These are phyloP conservation scores for Phycomyces blakesleeanus DNA, from an alignment of 192 early-diverging fungal genomes.

Conservation along the genomic window DNA sequence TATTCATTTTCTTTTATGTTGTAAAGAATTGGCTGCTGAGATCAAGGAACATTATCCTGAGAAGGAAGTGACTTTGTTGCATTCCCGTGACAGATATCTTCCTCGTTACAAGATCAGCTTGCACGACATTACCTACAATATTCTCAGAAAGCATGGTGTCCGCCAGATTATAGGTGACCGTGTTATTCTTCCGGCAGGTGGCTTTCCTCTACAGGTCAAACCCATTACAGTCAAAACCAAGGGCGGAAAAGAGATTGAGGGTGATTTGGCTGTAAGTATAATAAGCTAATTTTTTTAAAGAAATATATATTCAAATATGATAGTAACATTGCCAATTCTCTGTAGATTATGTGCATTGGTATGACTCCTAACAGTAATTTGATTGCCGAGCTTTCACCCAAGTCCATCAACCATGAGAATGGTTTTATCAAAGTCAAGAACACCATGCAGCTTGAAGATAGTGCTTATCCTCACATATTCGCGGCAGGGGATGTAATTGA, in stretches of 20 bases:
- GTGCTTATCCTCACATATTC: constrained; percentile 60
- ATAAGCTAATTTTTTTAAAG: not conserved
- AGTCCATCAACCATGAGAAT: constrained; percentile 48
- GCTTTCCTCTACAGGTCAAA: constrained; percentile 49
- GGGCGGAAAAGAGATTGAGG: constrained; percentile 38
- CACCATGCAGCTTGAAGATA: constrained; percentile 68
- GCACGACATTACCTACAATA: constrained; percentile 51
- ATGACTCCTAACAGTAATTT: constrained; percentile 66
- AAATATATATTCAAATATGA: no score
- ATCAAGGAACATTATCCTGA: constrained; percentile 56
- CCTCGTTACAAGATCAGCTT: constrained; percentile 50
- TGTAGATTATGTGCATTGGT: constrained; percentile 73
- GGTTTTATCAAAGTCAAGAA: constrained; percentile 59
- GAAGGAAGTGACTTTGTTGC: constrained; percentile 61
- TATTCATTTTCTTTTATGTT: not conserved
- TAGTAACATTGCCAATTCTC: not conserved
- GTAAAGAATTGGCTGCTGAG: constrained; percentile 69
- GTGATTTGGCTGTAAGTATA: constrained; percentile 40
- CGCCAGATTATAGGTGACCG: constrained; percentile 37
- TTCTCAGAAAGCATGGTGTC: constrained; percentile 46
- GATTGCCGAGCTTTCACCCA: constrained; percentile 50
- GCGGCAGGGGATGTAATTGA: constrained; percentile 70
- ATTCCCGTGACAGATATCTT: constrained; percentile 58
- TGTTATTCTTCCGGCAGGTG: constrained; percentile 60
- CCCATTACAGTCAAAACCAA: constrained; percentile 41